Percentiles rank a stretch among this genome's conserved stretches.
Conservation (phyloP, 148 eudicot species). For the Camellia sinensis region DNA sequence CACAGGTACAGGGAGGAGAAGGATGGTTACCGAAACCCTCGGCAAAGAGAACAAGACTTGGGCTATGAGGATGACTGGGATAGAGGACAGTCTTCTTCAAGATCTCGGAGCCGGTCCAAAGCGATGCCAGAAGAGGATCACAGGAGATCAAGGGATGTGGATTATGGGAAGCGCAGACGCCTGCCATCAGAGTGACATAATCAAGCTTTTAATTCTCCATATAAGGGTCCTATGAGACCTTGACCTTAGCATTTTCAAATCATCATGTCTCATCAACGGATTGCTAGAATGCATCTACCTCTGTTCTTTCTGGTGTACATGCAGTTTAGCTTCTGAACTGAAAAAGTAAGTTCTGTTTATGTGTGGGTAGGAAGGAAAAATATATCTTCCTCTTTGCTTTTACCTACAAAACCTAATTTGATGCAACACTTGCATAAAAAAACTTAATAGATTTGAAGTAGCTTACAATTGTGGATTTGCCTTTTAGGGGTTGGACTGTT, state of each 20-base stretch:
- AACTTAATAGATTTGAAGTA: constrained; percentile 20
- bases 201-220: constrained; percentile 8
- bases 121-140: constrained; percentile 70
- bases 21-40: constrained; percentile 62
- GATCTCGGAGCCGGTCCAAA: constrained; percentile 76
- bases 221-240: background rate
- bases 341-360: constrained; percentile 38
- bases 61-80: constrained; percentile 82
- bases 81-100: constrained; percentile 70
- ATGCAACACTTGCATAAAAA: constrained; percentile 24
- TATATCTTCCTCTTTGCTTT: constrained; percentile 18
- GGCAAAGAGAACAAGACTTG: constrained; percentile 55
- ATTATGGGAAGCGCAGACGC: constrained; percentile 89
- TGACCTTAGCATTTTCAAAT: constrained; percentile 10
- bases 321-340: constrained; percentile 27
- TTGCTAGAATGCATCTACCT: constrained; percentile 20
- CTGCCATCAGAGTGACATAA: constrained; percentile 53
- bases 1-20: constrained; percentile 65
- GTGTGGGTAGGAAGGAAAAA: constrained; percentile 15
- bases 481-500: constrained; percentile 13
- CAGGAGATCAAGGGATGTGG: constrained; percentile 77
- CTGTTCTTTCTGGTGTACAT: constrained; percentile 24
- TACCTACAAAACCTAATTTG: constrained; percentile 29
- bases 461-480: constrained; percentile 34
- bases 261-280: constrained; percentile 11